Conservation (phyloP, 495 filamentous ascomycete genomes). For the Wilcoxina mikolae region DNA sequence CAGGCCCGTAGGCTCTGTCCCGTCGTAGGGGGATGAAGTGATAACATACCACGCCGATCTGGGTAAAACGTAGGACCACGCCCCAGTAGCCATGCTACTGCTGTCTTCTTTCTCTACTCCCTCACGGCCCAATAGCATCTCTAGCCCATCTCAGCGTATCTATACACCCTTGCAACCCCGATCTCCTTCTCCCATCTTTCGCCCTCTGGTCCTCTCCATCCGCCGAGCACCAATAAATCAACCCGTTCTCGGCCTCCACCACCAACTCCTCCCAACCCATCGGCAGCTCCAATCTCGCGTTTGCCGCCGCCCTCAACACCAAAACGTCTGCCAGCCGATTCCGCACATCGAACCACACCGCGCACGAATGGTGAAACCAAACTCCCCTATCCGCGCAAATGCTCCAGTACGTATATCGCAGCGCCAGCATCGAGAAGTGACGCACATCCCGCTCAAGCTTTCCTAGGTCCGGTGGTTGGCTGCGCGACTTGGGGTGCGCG, state of each 20-base stretch:
- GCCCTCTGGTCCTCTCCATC: neutral
- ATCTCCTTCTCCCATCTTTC: constrained; percentile 2
- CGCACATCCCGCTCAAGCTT: constrained; percentile 13
- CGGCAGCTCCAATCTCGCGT: constrained; percentile 6
- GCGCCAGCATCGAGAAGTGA: constrained; percentile 6
- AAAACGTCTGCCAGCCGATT: constrained; percentile 11
- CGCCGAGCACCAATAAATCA: constrained; percentile 9
- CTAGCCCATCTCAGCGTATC: constrained; percentile 10
- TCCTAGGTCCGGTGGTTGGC: neutral
- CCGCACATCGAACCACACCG: constrained; percentile 14
- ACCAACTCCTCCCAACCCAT: constrained; percentile 7
- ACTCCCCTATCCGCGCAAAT: constrained; percentile 11
- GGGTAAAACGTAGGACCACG: too few relatives aligned
- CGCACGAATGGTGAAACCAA: constrained; percentile 12
- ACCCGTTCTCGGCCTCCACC: constrained; percentile 11
- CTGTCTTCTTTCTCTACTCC: too few relatives aligned
- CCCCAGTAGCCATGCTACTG: too few relatives aligned
- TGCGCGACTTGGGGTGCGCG: neutral
- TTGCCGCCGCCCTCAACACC: constrained; percentile 9
- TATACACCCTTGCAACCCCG: constrained; percentile 7
- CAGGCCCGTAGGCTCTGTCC: too few relatives aligned
- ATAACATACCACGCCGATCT: too few relatives aligned
- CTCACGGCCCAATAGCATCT: neutral
- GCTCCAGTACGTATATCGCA: constrained; percentile 9
- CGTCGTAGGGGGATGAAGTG: too few relatives aligned